Evolutionary conservation across 345 rosid species (phyloP), one percentile per base, ranked within the genome.

Genomic region (Firmiana major): DNA sequence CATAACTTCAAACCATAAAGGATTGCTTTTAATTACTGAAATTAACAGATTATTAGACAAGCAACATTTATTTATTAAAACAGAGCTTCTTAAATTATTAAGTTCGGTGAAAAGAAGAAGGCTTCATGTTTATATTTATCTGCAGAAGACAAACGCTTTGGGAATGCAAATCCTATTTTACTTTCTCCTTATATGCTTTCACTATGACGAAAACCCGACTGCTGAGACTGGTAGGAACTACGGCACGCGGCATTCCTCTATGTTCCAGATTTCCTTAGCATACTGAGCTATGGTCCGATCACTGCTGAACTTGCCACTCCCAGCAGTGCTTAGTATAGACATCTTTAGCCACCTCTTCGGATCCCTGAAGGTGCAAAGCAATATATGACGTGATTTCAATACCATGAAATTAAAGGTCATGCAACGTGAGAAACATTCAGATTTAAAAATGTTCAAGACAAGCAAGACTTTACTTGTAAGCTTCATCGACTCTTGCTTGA

Each of bases 291-390:
- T 90, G 5, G 98, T 93, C 3, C 96, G 87, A 69, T 95, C 99
- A 21, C 98, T 93, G 86, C 93, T 91, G 86, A 95, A 95, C 82
- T 95, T 93, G 75, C 97, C 97, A 12, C 91, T 86, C 24, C 98
- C 98, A 12, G 97, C 97, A 3, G 99, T 91, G 89, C 97, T 95
- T 73, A 93, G 54, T 74, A 95, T 95, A 28, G 99, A 95, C 96
- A 91, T 93, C 86, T 82, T 90, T 74, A 91, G 85, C 99, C 99
- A 95, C 74, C 63, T 87, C 81, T 87, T 89, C 19, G 78, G 84
- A 83, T 93, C 92, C 88, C 99, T 93, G 90, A 49, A 49, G 24
- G 43, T 28, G 21, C 0, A 3, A 17, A 16, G 21, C 0, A 3
- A 17, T 9, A 28, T 17, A 31, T 10, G 60, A 49, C 9, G 49